phyloP scores from a whole-genome alignment of 306 rosid genomes.

The Mimosa bimucronata region DNA sequence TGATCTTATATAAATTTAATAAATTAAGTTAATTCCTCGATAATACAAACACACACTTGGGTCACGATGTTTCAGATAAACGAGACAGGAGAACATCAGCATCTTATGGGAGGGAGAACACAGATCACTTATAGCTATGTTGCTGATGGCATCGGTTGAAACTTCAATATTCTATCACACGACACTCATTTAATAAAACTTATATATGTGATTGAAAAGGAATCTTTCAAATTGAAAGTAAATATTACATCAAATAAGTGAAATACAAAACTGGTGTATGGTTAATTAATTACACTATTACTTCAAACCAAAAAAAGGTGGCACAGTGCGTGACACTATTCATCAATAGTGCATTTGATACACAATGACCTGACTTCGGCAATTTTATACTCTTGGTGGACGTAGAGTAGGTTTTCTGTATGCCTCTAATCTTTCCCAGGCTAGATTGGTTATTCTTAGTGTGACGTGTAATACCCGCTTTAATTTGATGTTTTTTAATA shows the following conservation, averaged over 20 bases:
- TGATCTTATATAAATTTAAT: background rate
- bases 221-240: slow-evolving; percentile 28
- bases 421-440: background rate
- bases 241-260: background rate
- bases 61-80: background rate
- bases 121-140: background rate
- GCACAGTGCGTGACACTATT: background rate
- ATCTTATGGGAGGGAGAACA: background rate
- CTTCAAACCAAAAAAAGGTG: background rate
- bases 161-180: background rate
- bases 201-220: background rate
- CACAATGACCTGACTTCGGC: background rate
- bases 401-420: slow-evolving; percentile 5
- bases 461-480: no score
- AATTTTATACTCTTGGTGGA: slow-evolving; percentile 32
- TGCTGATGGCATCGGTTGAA: background rate
- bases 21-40: background rate
- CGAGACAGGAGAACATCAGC: background rate
- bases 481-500: no score
- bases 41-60: background rate
- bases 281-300: no score
- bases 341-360: background rate
- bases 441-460: background rate
- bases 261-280: no score
- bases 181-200: background rate